These are phyloP conservation scores for Leptographium procerum DNA, from an alignment of 2,329 filamentous ascomycete species.

Conservation along the genomic window DNA sequence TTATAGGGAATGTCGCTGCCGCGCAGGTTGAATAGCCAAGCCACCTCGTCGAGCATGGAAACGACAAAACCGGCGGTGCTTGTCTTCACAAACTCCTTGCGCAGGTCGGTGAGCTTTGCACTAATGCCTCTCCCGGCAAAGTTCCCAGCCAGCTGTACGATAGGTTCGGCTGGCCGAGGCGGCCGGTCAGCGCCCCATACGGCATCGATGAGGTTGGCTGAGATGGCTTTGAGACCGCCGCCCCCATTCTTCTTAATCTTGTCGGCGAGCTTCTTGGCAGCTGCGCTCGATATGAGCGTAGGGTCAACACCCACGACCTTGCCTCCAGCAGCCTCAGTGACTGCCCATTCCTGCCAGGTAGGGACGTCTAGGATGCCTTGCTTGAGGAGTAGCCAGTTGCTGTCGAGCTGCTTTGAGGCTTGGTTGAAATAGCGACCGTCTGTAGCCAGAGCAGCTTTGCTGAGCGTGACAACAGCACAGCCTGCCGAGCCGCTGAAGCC, in stretches of 20 bases:
- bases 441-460: conserved; percentile 82
- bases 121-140: conserved; percentile 75
- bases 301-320: conserved; percentile 89
- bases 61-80: conserved; percentile 79
- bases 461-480: conserved; percentile 75
- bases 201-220: conserved; percentile 76
- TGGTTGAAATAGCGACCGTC: conserved; percentile 99
- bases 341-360: conserved; percentile 95
- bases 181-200: conserved; percentile 77
- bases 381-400: conserved; percentile 85
- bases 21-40: conserved; percentile 96
- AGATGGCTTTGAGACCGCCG: conserved; percentile 60
- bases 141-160: conserved; percentile 58
- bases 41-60: conserved; percentile 91
- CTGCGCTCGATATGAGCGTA: conserved; percentile 61
- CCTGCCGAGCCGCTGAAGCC: conserved; percentile 94
- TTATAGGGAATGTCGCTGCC: conserved; percentile 96
- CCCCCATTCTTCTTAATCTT: conserved; percentile 83
- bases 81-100: conserved; percentile 87
- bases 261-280: conserved; percentile 60
- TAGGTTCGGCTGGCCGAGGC: conserved; percentile 59
- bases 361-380: conserved; percentile 88
- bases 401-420: conserved; percentile 78
- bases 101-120: conserved; percentile 72
- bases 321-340: conserved; percentile 73